Evolutionary conservation across 2,329 filamentous ascomycete genomes (phyloP).

Genomic region (Botrytis tulipae): DNA sequence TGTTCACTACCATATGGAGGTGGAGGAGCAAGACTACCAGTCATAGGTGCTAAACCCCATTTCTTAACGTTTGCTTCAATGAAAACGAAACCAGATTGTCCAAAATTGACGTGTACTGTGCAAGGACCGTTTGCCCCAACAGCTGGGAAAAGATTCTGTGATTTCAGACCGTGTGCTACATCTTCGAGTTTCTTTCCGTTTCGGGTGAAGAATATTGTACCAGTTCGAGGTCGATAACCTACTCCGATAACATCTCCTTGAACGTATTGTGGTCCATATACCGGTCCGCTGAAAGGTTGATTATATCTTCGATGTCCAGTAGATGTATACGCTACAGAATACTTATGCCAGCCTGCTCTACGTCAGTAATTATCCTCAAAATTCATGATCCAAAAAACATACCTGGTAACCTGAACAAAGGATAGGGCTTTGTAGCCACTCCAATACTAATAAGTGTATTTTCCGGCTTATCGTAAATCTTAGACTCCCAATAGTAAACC

Average conservation of each 20-base stretch:
- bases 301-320: constrained; percentile 85
- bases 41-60: constrained; percentile 96
- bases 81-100: constrained; percentile 96
- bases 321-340: constrained; percentile 88
- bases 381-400: constrained; percentile 39
- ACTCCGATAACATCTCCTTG: constrained; percentile 96
- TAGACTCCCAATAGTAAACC: constrained; percentile 99
- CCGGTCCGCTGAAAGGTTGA: constrained; percentile 78
- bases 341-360: constrained; percentile 77
- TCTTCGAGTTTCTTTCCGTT: constrained; percentile 98
- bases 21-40: constrained; percentile 88
- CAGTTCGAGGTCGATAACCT: constrained; percentile 90
- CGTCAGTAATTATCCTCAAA: constrained; percentile 2
- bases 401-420: constrained; percentile 91
- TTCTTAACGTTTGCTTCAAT: constrained; percentile 99
- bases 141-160: constrained; percentile 96
- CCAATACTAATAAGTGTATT: constrained; percentile 83
- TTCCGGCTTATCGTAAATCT: constrained; percentile 97
- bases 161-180: constrained; percentile 86
- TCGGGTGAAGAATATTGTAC: constrained; percentile 95
- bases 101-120: constrained; percentile 93
- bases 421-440: constrained; percentile 95
- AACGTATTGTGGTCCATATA: constrained; percentile 79
- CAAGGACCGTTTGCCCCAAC: constrained; percentile 95
- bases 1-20: constrained; percentile 97